Percentiles rank a stretch among this genome's conserved stretches.
Conservation (phyloP, 352 stramenopile genomes). For the Phytophthora europaea region DNA sequence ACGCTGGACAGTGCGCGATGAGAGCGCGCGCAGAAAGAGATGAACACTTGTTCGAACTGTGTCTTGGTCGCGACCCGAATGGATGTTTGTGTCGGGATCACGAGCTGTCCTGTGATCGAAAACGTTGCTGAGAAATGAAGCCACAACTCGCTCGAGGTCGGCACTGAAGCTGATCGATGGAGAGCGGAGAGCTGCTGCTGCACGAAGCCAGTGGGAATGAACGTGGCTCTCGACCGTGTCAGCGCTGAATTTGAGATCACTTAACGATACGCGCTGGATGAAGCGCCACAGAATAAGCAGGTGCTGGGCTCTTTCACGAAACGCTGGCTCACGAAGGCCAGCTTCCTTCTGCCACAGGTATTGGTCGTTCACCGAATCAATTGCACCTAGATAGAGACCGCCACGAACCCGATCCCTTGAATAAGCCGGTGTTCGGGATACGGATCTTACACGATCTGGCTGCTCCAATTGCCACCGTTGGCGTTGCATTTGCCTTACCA, state of each 20-base stretch:
- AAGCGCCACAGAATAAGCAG: background rate
- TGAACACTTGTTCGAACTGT: conserved; percentile 6
- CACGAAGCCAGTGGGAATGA: background rate
- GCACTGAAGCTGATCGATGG: background rate
- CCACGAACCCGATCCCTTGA: background rate
- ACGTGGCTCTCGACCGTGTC: background rate
- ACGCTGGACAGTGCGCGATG: conserved; percentile 9
- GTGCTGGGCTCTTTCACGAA: background rate
- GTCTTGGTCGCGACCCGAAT: background rate
- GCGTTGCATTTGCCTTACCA: background rate
- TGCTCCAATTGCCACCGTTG: background rate
- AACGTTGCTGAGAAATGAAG: background rate
- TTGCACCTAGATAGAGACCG: background rate
- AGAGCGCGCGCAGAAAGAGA: conserved; percentile 28
- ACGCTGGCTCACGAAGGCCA: background rate
- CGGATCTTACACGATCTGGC: background rate
- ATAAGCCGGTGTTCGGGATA: background rate
- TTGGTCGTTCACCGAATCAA: background rate
- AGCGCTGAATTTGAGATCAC: background rate
- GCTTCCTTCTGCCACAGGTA: conserved; percentile 16
- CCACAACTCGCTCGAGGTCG: background rate
- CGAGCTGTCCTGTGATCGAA: background rate
- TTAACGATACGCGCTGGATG: conserved; percentile 1
- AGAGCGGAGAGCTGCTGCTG: background rate
- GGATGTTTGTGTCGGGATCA: background rate